Evolutionary conservation across 139 green algal species (phyloP).

Genomic region (Chlorella sp.): DNA sequence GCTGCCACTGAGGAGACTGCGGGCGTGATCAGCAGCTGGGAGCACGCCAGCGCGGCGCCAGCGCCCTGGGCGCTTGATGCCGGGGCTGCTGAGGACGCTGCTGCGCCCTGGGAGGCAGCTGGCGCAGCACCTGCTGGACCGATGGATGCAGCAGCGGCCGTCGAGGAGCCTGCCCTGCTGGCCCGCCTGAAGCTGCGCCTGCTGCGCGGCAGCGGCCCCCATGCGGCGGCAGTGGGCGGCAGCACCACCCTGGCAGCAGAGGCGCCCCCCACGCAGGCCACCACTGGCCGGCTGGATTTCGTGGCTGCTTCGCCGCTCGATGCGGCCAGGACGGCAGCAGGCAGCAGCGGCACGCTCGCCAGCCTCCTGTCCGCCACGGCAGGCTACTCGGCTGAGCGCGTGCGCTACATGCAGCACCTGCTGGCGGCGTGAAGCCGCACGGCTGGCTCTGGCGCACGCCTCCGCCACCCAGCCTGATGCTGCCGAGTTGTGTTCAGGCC

Average conservation of each 20-base stretch:
- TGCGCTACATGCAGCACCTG: conserved; percentile 24
- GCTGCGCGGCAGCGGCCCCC: background rate
- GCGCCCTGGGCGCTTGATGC: background rate
- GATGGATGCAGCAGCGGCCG: background rate
- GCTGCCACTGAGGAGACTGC: background rate
- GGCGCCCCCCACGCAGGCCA: too few relatives aligned
- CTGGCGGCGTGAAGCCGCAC: background rate
- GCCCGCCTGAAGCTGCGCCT: conserved; percentile 6
- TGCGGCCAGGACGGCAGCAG: background rate
- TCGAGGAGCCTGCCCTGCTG: background rate
- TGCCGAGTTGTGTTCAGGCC: too few relatives aligned
- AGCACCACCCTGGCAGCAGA: background rate
- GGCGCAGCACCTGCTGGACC: background rate
- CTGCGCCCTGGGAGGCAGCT: background rate
- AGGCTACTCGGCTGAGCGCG: conserved; percentile 8
- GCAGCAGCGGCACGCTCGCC: background rate
- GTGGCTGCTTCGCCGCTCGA: background rate
- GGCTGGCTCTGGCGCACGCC: too few relatives aligned
- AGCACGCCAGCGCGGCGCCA: background rate
- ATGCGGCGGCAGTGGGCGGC: background rate
- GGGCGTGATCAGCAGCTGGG: conserved; percentile 5
- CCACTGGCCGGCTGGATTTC: background rate
- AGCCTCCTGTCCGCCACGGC: background rate
- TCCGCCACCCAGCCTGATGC: too few relatives aligned
- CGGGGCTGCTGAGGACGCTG: background rate